Conservation (phyloP, 148 eudicot species). For the Rhododendron ferrugineum region DNA sequence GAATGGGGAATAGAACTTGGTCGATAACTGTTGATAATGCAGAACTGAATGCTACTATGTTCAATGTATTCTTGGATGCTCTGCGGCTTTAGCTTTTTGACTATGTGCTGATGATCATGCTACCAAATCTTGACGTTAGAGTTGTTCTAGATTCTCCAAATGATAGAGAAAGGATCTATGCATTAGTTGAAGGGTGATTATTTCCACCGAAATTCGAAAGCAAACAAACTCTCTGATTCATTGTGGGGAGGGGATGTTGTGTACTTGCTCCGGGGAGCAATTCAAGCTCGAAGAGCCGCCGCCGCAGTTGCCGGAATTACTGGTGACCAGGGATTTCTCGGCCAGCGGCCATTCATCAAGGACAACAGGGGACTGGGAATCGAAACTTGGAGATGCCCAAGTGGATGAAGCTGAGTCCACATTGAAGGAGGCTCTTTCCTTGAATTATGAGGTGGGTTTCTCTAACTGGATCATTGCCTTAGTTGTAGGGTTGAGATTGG, state of each 20-base stretch:
- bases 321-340: conserved; percentile 84
- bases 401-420: conserved; percentile 99
- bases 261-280: conserved; percentile 97
- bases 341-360: conserved; percentile 65
- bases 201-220: neutral
- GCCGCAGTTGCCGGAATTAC: conserved; percentile 69
- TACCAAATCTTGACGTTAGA: too few species aligned
- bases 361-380: conserved; percentile 69
- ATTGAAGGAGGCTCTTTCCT: conserved; percentile 87
- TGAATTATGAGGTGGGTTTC: conserved; percentile 78
- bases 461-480: neutral
- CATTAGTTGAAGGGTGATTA: neutral
- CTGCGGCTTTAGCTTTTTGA: too few species aligned
- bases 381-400: conserved; percentile 77
- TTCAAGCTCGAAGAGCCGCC: conserved; percentile 62
- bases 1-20: too few species aligned
- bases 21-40: too few species aligned
- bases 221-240: neutral
- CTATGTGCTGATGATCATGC: too few species aligned
- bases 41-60: too few species aligned
- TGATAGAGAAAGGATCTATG: too few species aligned
- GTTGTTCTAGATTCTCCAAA: too few species aligned
- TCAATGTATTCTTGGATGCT: too few species aligned
- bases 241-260: conserved; percentile 54
- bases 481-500: neutral